Percentiles rank a stretch among this genome's conserved stretches.
Evolutionary conservation across 139 green algal genomes (phyloP).

Genomic region (Penium margaritaceum): DNA sequence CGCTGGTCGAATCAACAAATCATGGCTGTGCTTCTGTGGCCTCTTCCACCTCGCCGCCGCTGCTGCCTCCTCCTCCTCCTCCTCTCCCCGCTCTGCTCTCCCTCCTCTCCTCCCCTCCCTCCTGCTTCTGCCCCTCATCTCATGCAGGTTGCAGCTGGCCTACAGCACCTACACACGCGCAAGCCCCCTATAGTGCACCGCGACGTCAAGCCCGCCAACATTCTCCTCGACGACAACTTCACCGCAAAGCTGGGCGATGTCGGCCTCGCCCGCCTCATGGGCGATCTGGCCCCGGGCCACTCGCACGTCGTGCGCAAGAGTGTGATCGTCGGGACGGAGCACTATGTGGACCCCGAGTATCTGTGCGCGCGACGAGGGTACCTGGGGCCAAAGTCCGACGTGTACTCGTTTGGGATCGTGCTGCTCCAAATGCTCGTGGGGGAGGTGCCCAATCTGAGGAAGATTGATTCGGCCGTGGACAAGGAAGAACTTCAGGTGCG

Average conservation of each 20-base stretch:
- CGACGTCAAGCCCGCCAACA: slow-evolving; percentile 53
- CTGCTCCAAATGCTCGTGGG: slow-evolving; percentile 48
- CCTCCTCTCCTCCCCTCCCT: background rate
- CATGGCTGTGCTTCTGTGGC: too few relatives aligned
- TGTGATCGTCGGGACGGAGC: slow-evolving; percentile 44
- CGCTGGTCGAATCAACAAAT: too few relatives aligned
- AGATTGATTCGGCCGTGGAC: slow-evolving; percentile 20
- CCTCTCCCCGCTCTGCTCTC: background rate
- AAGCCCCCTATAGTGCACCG: slow-evolving; percentile 51
- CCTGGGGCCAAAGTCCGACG: slow-evolving; percentile 41
- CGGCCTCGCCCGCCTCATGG: slow-evolving; percentile 50
- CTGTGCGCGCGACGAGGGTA: slow-evolving; percentile 23
- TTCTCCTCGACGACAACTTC: slow-evolving; percentile 63
- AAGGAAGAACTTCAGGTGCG: slow-evolving; percentile 13
- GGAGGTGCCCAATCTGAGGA: slow-evolving; percentile 21
- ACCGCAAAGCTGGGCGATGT: slow-evolving; percentile 69
- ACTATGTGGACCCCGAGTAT: slow-evolving; percentile 74
- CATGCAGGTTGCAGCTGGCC: slow-evolving; percentile 15
- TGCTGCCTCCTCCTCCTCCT: background rate
- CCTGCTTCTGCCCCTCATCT: background rate
- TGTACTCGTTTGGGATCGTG: slow-evolving; percentile 53
- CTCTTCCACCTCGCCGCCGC: background rate
- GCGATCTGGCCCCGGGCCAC: slow-evolving; percentile 19
- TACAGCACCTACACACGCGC: slow-evolving; percentile 49
- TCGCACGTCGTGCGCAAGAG: slow-evolving; percentile 37